Evolutionary conservation across 2,329 filamentous ascomycete species (phyloP).

Genomic region (Fusarium sp.): DNA sequence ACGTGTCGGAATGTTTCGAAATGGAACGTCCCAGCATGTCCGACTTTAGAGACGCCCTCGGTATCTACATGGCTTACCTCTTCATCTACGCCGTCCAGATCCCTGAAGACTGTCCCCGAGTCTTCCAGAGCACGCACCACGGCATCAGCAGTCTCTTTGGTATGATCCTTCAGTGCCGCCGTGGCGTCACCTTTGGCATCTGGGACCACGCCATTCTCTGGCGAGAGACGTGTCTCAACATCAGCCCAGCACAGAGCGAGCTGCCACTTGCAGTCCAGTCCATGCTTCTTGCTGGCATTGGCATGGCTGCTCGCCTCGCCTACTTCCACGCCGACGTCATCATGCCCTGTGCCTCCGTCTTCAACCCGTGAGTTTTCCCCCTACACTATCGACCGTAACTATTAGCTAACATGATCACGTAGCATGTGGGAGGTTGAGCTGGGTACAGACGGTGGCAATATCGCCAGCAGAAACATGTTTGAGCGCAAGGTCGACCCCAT

Average conservation of each 20-base stretch:
- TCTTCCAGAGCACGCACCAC: slow-evolving; percentile 36
- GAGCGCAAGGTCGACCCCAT: slow-evolving; percentile 33
- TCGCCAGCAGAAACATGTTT: slow-evolving; percentile 29
- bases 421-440: slow-evolving; percentile 36
- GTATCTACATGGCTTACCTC: slow-evolving; percentile 30
- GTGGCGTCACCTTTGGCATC: slow-evolving; percentile 32
- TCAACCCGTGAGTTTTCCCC: slow-evolving; percentile 28
- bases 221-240: slow-evolving; percentile 35
- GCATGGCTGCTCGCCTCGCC: slow-evolving; percentile 30
- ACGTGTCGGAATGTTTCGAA: slow-evolving; percentile 23
- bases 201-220: slow-evolving; percentile 37
- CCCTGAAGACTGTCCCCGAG: slow-evolving; percentile 27
- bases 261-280: slow-evolving; percentile 32
- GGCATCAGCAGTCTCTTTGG: slow-evolving; percentile 35
- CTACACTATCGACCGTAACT: neutral
- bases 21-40: slow-evolving; percentile 30
- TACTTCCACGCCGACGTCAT: slow-evolving; percentile 37
- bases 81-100: slow-evolving; percentile 32
- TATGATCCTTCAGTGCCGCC: slow-evolving; percentile 28
- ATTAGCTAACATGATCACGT: neutral
- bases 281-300: slow-evolving; percentile 31
- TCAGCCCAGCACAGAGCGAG: slow-evolving; percentile 30
- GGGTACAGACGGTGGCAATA: slow-evolving; percentile 27
- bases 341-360: slow-evolving; percentile 34
- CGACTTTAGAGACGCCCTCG: slow-evolving; percentile 24